Evolutionary conservation across 495 filamentous ascomycete genomes (phyloP).

Genomic region (Aspergillus egyptiacus): DNA sequence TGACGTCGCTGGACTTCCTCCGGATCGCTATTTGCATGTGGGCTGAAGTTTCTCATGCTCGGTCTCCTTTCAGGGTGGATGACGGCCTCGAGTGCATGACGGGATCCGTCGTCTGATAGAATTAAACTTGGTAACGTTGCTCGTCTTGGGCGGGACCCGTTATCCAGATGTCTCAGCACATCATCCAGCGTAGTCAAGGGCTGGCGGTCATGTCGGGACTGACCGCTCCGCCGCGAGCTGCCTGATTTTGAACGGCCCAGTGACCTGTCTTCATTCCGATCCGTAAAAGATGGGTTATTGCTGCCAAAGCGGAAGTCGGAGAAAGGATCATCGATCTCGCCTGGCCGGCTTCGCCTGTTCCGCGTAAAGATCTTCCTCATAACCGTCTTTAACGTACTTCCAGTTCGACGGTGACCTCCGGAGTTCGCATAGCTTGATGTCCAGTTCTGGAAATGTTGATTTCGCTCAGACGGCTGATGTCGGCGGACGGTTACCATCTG

Average conservation of each 20-base stretch:
- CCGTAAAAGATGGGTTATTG: background rate
- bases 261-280: background rate
- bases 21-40: slow-evolving; percentile 15
- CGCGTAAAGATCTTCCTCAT: slow-evolving; percentile 46
- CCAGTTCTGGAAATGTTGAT: slow-evolving; percentile 15
- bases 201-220: slow-evolving; percentile 21
- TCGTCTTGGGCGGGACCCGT: slow-evolving; percentile 28
- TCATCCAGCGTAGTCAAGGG: slow-evolving; percentile 21
- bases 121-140: slow-evolving; percentile 43
- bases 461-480: slow-evolving; percentile 6
- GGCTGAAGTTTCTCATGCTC: slow-evolving; percentile 13
- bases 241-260: slow-evolving; percentile 22
- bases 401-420: slow-evolving; percentile 36
- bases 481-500: slow-evolving; percentile 14
- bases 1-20: slow-evolving; percentile 18
- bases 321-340: slow-evolving; percentile 25
- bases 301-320: slow-evolving; percentile 12
- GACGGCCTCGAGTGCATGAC: slow-evolving; percentile 23
- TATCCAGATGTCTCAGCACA: slow-evolving; percentile 20
- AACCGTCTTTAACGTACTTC: slow-evolving; percentile 42
- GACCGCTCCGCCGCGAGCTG: slow-evolving; percentile 25
- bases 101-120: slow-evolving; percentile 36
- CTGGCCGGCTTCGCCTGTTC: slow-evolving; percentile 36
- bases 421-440: slow-evolving; percentile 22
- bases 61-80: slow-evolving; percentile 10